Evolutionary conservation across 164 flowering plant species (phyloP).

Genomic region (Vitis vinifera): ASM3070453v1 NC_081814.1:270501-271000

Average conservation of each 20-base stretch:
- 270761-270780: no score
- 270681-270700: no score
- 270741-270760: no score
- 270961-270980: constrained; percentile 40
- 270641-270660: no score
- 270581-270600: not conserved
- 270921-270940: not conserved
- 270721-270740: no score
- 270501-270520: no score
- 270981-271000: constrained; percentile 68
- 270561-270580: not conserved
- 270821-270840: not conserved
- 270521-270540: no score
- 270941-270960: not conserved
- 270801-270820: not conserved
- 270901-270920: not conserved
- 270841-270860: not conserved
- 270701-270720: no score
- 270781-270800: no score
- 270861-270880: no score
- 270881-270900: not conserved
- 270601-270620: not conserved
- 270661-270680: no score
- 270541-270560: not conserved
- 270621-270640: no score